Conservation (phyloP, 2,329 filamentous ascomycete genomes). For the Exophiala alcalophila region DNA sequence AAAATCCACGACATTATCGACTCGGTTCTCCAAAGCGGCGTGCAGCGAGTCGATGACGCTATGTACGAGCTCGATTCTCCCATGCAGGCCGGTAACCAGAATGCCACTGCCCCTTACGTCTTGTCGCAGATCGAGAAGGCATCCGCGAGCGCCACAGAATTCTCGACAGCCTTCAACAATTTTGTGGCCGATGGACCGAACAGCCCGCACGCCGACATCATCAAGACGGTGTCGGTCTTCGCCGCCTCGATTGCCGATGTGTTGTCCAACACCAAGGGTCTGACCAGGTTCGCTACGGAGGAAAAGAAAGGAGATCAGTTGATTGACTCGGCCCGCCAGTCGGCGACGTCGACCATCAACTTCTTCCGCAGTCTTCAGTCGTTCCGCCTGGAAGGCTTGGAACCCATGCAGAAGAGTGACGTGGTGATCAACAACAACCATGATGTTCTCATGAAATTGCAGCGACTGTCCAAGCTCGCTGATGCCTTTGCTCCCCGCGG, state of each 20-base stretch:
- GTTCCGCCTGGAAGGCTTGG: slow-evolving; percentile 86
- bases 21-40: slow-evolving; percentile 87
- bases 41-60: slow-evolving; percentile 91
- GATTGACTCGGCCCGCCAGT: slow-evolving; percentile 75
- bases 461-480: slow-evolving; percentile 88
- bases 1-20: slow-evolving; percentile 99
- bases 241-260: slow-evolving; percentile 86
- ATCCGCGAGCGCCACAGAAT: slow-evolving; percentile 89
- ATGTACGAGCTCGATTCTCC: slow-evolving; percentile 95
- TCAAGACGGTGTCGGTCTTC: slow-evolving; percentile 88
- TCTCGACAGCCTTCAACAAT: slow-evolving; percentile 96
- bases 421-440: slow-evolving; percentile 97
- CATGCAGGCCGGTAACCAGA: slow-evolving; percentile 99
- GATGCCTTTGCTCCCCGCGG: slow-evolving; percentile 89
- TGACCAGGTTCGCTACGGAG: slow-evolving; percentile 87
- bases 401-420: slow-evolving; percentile 88
- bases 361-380: slow-evolving; percentile 95
- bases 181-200: slow-evolving; percentile 96
- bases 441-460: slow-evolving; percentile 89
- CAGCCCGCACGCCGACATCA: slow-evolving; percentile 83
- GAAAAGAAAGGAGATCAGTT: slow-evolving; percentile 91
- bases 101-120: slow-evolving; percentile 89
- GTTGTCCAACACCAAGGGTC: slow-evolving; percentile 91
- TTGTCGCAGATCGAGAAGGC: slow-evolving; percentile 97
- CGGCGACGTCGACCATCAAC: slow-evolving; percentile 81